Base-by-base conservation (phyloP, 2,329 filamentous ascomycete species). In the Sordariomycetes sp. region DNA sequence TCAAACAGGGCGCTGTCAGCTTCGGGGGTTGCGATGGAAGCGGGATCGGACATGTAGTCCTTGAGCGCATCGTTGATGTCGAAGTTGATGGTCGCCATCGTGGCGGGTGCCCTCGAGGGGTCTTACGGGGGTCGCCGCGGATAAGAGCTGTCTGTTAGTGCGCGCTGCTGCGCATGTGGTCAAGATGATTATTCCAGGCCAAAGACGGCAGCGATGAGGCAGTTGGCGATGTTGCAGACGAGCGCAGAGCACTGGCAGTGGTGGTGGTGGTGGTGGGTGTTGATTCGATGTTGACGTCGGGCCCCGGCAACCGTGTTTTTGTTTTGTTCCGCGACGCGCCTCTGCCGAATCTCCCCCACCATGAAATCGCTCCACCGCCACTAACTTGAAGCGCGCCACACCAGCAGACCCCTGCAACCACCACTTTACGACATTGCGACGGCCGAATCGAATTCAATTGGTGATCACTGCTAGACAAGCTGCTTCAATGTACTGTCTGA, bases 41-140 rank as follows among this genome's bases (percentile, higher is more conserved):
- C 69, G 8, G 92, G 90, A 57, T 96, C 90, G 62, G 86, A 93
- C 74, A 95, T 85, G 63, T 95, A 98, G 57, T 86, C 76, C 70
- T 94, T 95, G 59, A 96, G 82, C 45, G 87, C 86, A 66, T 94
- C 83, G 58, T 95, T 94, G 61, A 98, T 86, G 59, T 96, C 86
- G 64, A 98, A 98, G 52, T 81, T 74, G 55, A 87, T 74, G 66
- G 83, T 83, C 51, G 69, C 82, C 79, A 82, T 82, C 55, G 43
- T 58, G 49, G 57, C 20, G 21, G n/a, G n/a, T n/a, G n/a, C n/a
- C n/a, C n/a, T n/a, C n/a, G n/a, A n/a, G n/a, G n/a, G 21, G 25
- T 14, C 18, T 38, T 26, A 21, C 12, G 34, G 35, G 29, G 36
- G 17, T 12, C 15, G 19, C 11, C 3, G 17, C n/a, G 31, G 24